Conservation (phyloP, 805 yeast species). For the Lachancea sp. region DNA sequence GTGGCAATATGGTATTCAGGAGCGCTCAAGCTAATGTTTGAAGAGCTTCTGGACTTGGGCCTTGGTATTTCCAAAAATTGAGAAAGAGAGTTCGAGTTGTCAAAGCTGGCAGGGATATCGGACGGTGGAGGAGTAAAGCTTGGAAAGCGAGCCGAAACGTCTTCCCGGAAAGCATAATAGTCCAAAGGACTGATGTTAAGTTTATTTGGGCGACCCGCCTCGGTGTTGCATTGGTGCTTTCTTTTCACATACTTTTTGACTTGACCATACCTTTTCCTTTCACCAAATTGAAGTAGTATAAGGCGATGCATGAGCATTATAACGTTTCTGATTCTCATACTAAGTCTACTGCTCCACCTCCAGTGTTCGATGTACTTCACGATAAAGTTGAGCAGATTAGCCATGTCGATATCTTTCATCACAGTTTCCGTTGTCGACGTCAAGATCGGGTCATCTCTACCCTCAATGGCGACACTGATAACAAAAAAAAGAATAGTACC, state of each 20-base stretch:
- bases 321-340: constrained; percentile 51
- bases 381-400: constrained; percentile 39
- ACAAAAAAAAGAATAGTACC: constrained; percentile 24
- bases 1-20: constrained; percentile 54
- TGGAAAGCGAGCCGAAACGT: constrained; percentile 70
- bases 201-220: constrained; percentile 19
- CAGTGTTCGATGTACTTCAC: constrained; percentile 54
- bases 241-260: constrained; percentile 44
- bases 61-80: constrained; percentile 55
- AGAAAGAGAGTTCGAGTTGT: constrained; percentile 48
- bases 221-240: constrained; percentile 30
- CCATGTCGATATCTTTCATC: constrained; percentile 14
- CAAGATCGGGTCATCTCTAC: constrained; percentile 8
- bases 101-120: constrained; percentile 40
- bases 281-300: constrained; percentile 60
- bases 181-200: constrained; percentile 73
- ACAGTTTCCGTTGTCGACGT: constrained; percentile 2
- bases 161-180: constrained; percentile 73
- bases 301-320: constrained; percentile 49
- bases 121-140: constrained; percentile 49
- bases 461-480: constrained; percentile 19
- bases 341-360: constrained; percentile 47
- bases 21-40: constrained; percentile 25
- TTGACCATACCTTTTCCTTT: constrained; percentile 31
- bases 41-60: constrained; percentile 34